These are phyloP conservation scores for Chaetomiaceae sp. DNA, from an alignment of 2,329 filamentous ascomycete species.

Conservation along the genomic window DNA sequence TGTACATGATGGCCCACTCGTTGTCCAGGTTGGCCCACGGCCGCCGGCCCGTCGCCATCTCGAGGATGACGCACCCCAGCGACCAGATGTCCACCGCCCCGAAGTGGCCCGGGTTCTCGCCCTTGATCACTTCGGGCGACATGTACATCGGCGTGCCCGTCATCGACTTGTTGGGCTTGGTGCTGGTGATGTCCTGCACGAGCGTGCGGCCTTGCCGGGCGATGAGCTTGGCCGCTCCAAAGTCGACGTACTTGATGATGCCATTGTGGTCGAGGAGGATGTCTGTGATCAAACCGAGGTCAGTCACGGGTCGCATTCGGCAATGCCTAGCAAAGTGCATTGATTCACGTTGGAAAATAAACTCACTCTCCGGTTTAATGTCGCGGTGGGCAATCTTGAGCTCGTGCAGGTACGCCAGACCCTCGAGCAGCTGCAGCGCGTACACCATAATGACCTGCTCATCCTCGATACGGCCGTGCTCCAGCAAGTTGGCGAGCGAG, in stretches of 20 bases:
- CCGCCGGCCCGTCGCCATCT: conserved; percentile 92
- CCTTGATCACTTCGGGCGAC: conserved; percentile 97
- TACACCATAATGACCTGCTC: conserved; percentile 98
- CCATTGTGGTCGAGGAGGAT: conserved; percentile 95
- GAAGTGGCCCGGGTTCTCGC: conserved; percentile 70
- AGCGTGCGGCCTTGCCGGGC: conserved; percentile 87
- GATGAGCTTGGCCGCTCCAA: conserved; percentile 95
- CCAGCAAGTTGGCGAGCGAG: conserved; percentile 79
- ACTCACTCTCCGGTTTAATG: conserved; percentile 92
- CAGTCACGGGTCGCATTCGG: neutral
- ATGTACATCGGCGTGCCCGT: conserved; percentile 99
- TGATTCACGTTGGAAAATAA: too few species aligned
- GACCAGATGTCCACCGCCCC: conserved; percentile 95
- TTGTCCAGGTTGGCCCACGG: conserved; percentile 97
- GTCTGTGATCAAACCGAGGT: conserved; percentile 46
- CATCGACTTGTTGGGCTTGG: conserved; percentile 78
- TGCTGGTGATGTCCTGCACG: conserved; percentile 55
- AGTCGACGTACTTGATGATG: conserved; percentile 98
- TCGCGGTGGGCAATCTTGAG: conserved; percentile 90
- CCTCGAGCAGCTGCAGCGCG: conserved; percentile 86
- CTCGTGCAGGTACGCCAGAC: conserved; percentile 88
- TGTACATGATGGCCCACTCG: conserved; percentile 99
- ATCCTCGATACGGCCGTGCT: conserved; percentile 95
- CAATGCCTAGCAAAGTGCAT: too few species aligned
- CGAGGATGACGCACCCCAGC: conserved; percentile 88